Evolutionary conservation across 257 asterid genomes (phyloP).

Genomic region (Solanum verrucosum): DNA sequence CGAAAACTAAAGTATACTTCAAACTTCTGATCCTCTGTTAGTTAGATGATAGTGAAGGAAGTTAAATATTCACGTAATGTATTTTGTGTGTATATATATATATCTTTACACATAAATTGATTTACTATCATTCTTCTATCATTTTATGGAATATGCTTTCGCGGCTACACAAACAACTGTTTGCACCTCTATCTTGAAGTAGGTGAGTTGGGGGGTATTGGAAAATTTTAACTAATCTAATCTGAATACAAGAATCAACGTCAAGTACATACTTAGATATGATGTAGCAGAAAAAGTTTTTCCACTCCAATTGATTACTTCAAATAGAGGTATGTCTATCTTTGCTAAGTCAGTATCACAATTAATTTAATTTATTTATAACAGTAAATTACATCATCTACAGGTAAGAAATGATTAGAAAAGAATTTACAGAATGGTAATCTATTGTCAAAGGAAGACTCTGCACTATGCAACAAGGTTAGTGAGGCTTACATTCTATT

Average conservation of each 20-base stretch:
- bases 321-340: background rate
- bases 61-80: background rate
- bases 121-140: background rate
- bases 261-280: background rate
- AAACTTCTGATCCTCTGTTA: too few species aligned
- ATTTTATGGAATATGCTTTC: background rate
- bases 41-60: too few species aligned
- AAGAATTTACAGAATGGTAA: background rate
- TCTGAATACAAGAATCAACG: background rate
- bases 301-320: background rate
- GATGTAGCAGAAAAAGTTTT: background rate
- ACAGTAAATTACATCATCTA: background rate
- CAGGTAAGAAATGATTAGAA: background rate
- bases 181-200: background rate
- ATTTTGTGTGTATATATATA: background rate
- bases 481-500: background rate
- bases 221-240: background rate
- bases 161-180: background rate
- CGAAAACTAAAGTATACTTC: too few species aligned
- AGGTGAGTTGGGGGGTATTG: background rate
- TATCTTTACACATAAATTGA: background rate
- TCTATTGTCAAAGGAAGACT: background rate
- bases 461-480: background rate
- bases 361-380: background rate
- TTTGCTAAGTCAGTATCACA: background rate